Percentiles rank a stretch among this genome's conserved stretches.
These are phyloP conservation scores for Canavalia gladiata DNA, from an alignment of 306 rosid species.

Conservation along the genomic window DNA sequence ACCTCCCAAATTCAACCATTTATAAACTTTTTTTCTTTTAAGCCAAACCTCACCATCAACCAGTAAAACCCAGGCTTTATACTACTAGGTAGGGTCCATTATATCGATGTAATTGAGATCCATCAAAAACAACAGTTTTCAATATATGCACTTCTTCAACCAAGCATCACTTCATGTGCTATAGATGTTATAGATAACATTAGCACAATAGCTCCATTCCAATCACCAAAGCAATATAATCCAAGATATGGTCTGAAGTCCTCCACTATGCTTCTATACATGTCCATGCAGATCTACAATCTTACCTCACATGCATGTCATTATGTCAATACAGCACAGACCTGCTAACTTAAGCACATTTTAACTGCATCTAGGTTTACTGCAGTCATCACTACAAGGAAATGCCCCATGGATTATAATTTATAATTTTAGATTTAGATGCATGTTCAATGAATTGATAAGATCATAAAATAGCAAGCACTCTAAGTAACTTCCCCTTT, in stretches of 20 bases:
- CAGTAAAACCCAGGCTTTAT: neutral
- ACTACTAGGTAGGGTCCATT: neutral
- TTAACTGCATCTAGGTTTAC: too few relatives aligned
- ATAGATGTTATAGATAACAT: neutral
- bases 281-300: neutral
- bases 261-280: too few relatives aligned
- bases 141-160: neutral
- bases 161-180: neutral
- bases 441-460: conserved; percentile 35
- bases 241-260: too few relatives aligned
- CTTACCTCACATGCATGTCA: neutral
- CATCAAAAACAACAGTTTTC: neutral
- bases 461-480: neutral
- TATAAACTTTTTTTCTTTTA: neutral
- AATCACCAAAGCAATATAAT: neutral
- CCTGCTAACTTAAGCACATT: neutral
- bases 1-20: conserved; percentile 1
- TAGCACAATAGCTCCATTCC: neutral
- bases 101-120: neutral
- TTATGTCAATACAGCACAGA: neutral
- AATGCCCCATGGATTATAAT: neutral
- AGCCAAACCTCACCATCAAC: neutral
- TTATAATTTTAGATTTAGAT: conserved; percentile 22
- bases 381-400: conserved; percentile 8
- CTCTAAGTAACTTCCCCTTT: neutral